A percentile compares a stretch with the other conserved stretches of the same genome.
Evolutionary conservation across 1,284 basidiomycete genomes (phyloP).

Genomic region (Xerocomus amazonicus): DNA sequence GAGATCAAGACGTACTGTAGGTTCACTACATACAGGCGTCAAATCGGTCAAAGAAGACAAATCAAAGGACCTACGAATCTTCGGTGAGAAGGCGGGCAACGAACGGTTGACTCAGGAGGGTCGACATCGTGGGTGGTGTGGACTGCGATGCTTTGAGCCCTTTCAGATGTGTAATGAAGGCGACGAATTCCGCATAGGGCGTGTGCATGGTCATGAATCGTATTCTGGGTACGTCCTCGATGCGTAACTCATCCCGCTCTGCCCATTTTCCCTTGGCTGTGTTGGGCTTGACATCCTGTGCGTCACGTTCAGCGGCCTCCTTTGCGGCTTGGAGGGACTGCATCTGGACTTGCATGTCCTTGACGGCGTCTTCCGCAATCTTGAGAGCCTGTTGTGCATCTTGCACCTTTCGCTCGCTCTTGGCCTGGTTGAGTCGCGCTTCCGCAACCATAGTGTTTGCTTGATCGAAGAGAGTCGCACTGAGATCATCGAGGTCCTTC

Average conservation of each 20-base stretch:
- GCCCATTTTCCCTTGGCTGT: slow-evolving; percentile 72
- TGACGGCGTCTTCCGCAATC: slow-evolving; percentile 83
- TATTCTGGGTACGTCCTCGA: slow-evolving; percentile 15
- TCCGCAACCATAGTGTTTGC: slow-evolving; percentile 94
- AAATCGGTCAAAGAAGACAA: slow-evolving; percentile 3
- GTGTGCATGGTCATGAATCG: slow-evolving; percentile 64
- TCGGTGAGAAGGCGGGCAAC: slow-evolving; percentile 78
- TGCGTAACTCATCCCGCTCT: slow-evolving; percentile 35
- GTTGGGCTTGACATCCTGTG: slow-evolving; percentile 44
- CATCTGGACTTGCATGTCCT: slow-evolving; percentile 82
- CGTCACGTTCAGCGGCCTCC: slow-evolving; percentile 52
- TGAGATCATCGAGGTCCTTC: slow-evolving; percentile 90
- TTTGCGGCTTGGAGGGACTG: slow-evolving; percentile 67
- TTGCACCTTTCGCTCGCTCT: slow-evolving; percentile 80
- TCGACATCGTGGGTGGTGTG: slow-evolving; percentile 61
- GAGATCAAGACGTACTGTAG: slow-evolving; percentile 88
- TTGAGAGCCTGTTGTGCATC: slow-evolving; percentile 79
- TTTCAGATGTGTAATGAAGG: slow-evolving; percentile 81
- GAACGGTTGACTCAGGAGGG: slow-evolving; percentile 79
- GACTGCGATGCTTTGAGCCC: slow-evolving; percentile 59
- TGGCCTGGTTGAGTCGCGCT: slow-evolving; percentile 71
- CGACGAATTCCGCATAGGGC: slow-evolving; percentile 84
- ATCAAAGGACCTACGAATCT: slow-evolving; percentile 72
- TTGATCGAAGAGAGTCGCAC: slow-evolving; percentile 82
- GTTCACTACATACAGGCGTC: slow-evolving; percentile 55